Evolutionary conservation across 1,139 yeast genomes (phyloP).

Genomic region (Kodamaea sp.): DNA sequence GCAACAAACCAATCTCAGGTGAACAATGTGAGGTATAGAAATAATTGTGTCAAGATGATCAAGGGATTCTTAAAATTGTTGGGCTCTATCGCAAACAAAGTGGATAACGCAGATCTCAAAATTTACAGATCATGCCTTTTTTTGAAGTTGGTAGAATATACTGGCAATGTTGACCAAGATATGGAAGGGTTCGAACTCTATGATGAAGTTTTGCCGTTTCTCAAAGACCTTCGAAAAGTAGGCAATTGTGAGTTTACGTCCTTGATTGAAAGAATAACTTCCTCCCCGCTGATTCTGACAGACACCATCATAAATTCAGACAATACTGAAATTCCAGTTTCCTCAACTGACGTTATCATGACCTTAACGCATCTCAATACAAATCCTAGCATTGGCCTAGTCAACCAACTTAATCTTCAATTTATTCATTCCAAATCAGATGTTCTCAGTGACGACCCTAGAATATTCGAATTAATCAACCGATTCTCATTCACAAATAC

Average conservation of each 20-base stretch:
- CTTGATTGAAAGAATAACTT: background rate
- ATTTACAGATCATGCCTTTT: conserved; percentile 8
- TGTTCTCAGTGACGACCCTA: conserved; percentile 4
- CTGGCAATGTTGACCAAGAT: conserved; percentile 3
- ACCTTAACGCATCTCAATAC: background rate
- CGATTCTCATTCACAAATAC: conserved; percentile 4
- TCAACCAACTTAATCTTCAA: conserved; percentile 6
- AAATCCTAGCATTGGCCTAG: conserved; percentile 1
- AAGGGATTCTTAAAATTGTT: conserved; percentile 27
- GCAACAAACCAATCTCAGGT: conserved; percentile 13
- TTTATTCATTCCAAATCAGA: conserved; percentile 1
- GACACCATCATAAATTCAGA: no score
- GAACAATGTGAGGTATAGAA: conserved; percentile 12
- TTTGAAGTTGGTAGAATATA: conserved; percentile 10
- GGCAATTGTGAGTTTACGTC: background rate
- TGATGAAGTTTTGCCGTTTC: conserved; percentile 4
- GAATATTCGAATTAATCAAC: conserved; percentile 5
- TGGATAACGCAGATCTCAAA: conserved; percentile 3
- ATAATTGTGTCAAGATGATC: conserved; percentile 25
- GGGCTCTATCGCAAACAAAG: conserved; percentile 7
- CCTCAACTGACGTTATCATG: background rate
- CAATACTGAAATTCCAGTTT: background rate
- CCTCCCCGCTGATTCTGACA: background rate
- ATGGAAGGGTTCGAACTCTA: background rate
- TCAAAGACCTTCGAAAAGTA: conserved; percentile 6